Evolutionary conservation across 176 grass and related monocot genomes (phyloP), one percentile per base, ranked within the genome.

Genomic region (Cenchrus fungigraminus): DNA sequence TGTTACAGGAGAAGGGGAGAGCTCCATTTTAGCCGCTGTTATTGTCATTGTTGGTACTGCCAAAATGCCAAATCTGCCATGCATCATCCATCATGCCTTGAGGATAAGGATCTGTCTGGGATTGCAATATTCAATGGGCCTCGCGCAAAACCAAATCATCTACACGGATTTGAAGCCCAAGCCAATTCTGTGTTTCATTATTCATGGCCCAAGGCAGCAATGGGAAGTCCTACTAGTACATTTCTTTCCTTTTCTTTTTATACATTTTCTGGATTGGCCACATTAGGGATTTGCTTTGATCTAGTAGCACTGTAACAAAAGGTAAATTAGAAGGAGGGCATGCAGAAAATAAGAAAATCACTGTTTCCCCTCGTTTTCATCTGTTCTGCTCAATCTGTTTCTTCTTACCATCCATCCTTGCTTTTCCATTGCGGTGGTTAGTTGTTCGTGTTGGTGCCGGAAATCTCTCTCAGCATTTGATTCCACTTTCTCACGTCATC

Each of bases 401-500:
- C 14, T 20, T 6, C 70, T 59, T 58, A 60, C 34, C 49, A 34
- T 64, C 52, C 42, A 1, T 16, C 3, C 9, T 74, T 31, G 53
- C 69, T 28, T 60, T 68, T 67, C 13, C 31, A 19, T 32, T 61
- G 69, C 0, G 58, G 42, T 15, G 58, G 42, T 15, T 60, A 74
- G 25, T 7, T 34, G 69, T 68, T 66, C 68, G 37, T 67, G 82
- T 51, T 61, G 76, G 31, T 62, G 82, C 62, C 54, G 44, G 51
- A 76, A 17, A 10, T 34, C 28, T 76, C 62, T 44, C 82, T 56
- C 42, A 17, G 42, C 46, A 1, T 65, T 55, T 63, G 44, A 19
- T 73, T 73, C 54, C 52, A 31, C 70, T 70, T 64, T 76, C 71
- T 64, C 71, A 63, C 69, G 64, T 28, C 76, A 81, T 14, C 40